Conservation (phyloP, 257 asterid species). For the Solanum pennellii region DNA sequence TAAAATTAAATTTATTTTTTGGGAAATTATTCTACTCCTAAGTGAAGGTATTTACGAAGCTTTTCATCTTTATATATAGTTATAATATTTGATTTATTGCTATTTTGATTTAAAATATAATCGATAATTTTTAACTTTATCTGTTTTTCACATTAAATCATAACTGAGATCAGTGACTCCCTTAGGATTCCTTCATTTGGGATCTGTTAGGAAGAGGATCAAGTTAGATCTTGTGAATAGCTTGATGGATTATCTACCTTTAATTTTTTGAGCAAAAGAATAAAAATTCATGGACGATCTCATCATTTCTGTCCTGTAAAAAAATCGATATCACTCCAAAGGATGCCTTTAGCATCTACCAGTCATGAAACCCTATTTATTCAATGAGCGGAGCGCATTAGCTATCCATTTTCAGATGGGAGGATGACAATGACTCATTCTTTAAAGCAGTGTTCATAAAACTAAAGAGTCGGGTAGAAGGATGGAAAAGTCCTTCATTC, state of each 20-base stretch:
- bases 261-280: not conserved
- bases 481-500: not conserved
- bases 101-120: not conserved
- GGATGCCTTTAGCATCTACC: not conserved
- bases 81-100: too few species aligned
- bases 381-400: not conserved
- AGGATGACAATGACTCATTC: not conserved
- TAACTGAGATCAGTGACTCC: not conserved
- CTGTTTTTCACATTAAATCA: not conserved
- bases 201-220: not conserved
- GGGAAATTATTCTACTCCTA: not conserved
- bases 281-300: not conserved
- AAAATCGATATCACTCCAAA: not conserved
- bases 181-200: not conserved
- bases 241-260: not conserved
- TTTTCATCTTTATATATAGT: not conserved
- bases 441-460: not conserved
- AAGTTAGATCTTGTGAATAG: not conserved
- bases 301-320: not conserved
- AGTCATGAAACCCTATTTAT: not conserved
- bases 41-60: not conserved
- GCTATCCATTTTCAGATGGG: not conserved
- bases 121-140: rapidly evolving
- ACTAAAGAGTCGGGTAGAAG: not conserved
- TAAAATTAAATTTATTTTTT: not conserved